phyloP scores from a whole-genome alignment of 2,329 filamentous ascomycete genomes.

The Fusarium lyarnte region DNA sequence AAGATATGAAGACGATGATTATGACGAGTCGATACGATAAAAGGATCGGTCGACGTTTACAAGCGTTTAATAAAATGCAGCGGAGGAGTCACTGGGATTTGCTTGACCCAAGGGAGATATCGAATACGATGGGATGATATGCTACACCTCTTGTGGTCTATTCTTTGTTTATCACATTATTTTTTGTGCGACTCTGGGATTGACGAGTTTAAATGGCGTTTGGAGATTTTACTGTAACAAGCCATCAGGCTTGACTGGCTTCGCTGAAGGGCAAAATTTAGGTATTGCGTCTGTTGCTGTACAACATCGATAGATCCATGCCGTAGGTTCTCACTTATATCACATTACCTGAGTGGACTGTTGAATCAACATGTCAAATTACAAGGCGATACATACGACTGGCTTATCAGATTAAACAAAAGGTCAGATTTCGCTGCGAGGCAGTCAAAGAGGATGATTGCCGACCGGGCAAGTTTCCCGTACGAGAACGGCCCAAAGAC shows the following conservation, averaged over 20 bases:
- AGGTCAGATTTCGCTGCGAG: neutral
- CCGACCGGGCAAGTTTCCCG: neutral
- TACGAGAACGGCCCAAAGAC: neutral
- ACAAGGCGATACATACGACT: neutral
- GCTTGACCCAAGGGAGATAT: neutral
- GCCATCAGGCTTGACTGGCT: neutral
- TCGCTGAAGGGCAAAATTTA: no score
- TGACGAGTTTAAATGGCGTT: neutral
- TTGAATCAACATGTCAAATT: neutral
- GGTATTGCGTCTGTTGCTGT: no score
- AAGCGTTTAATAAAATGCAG: neutral
- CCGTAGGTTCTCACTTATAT: neutral
- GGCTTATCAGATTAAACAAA: neutral
- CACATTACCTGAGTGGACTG: no score
- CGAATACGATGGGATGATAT: neutral
- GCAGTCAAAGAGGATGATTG: neutral
- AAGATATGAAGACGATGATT: neutral
- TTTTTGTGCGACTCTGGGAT: no score
- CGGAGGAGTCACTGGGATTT: neutral
- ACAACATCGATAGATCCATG: neutral
- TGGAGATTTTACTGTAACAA: rapidly evolving
- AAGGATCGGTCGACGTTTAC: no score
- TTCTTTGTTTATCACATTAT: rapidly evolving
- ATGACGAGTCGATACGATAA: neutral
- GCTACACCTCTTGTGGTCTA: neutral